Evolutionary conservation across 257 asterid genomes (phyloP).

Genomic region (Lycium ferocissimum): DNA sequence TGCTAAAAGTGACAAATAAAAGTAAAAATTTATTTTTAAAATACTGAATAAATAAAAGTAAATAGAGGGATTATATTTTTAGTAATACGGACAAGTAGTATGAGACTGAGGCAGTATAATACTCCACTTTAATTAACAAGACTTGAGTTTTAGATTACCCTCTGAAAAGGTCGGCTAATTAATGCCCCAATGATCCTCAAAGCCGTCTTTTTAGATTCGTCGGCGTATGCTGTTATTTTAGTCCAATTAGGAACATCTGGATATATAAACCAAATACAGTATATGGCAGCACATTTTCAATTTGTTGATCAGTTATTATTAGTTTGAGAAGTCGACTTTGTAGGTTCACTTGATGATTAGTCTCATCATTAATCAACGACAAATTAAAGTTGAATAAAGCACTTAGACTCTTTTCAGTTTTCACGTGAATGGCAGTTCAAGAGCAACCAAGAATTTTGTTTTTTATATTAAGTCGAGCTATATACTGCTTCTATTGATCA

Average conservation of each 20-base stretch:
- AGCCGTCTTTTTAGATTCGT: constrained; percentile 58
- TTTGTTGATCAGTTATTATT: neutral
- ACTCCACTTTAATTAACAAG: no score
- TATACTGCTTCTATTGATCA: no score
- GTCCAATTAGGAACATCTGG: neutral
- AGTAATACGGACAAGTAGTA: no score
- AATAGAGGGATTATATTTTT: no score
- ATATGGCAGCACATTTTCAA: neutral
- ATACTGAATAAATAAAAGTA: no score
- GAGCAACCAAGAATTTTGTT: neutral
- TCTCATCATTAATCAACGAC: neutral
- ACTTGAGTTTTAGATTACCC: constrained; percentile 53
- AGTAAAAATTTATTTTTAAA: no score
- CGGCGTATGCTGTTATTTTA: constrained; percentile 42
- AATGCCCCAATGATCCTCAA: neutral
- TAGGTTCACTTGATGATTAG: neutral
- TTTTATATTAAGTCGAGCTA: no score
- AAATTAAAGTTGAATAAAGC: neutral
- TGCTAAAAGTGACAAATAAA: no score
- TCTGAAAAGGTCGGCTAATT: constrained; percentile 48
- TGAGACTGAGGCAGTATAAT: no score
- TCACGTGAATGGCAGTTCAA: neutral
- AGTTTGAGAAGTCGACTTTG: neutral
- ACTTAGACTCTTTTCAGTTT: no score
- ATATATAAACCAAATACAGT: neutral